Percentiles rank a stretch among this genome's conserved stretches.
phyloP scores from a whole-genome alignment of 495 filamentous ascomycete genomes.

The Aspergillus incahuasiensis region DNA sequence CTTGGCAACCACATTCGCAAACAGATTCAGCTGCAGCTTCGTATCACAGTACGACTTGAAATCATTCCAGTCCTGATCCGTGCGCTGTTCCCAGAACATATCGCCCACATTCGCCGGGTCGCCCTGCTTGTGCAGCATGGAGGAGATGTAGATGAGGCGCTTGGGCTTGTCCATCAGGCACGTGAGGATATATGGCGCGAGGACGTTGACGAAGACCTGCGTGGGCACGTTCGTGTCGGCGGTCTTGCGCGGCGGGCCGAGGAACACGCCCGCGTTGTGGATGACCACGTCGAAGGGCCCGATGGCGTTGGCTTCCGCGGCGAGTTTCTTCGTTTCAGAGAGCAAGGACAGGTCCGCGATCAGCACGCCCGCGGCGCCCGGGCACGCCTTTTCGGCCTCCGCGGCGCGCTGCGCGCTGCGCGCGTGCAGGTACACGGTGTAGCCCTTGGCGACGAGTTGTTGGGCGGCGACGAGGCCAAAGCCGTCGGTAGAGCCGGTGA shows the following conservation, averaged over 20 bases:
- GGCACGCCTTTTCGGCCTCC: slow-evolving; percentile 15
- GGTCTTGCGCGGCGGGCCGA: slow-evolving; percentile 17
- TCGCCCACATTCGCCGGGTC: slow-evolving; percentile 13
- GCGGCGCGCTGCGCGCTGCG: slow-evolving; percentile 17
- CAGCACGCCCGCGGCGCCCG: slow-evolving; percentile 19
- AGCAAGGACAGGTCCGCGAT: slow-evolving; percentile 18
- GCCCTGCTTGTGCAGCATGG: slow-evolving; percentile 12
- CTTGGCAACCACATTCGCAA: slow-evolving; percentile 17
- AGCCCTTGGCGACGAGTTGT: slow-evolving; percentile 11
- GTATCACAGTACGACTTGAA: slow-evolving; percentile 22
- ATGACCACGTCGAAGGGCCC: slow-evolving; percentile 21
- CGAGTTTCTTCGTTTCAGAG: slow-evolving; percentile 15
- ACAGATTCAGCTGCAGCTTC: slow-evolving; percentile 19
- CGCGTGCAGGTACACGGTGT: slow-evolving; percentile 23
- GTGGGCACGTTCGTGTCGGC: slow-evolving; percentile 14
- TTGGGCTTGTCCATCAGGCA: slow-evolving; percentile 17
- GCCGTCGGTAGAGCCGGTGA: slow-evolving; percentile 18
- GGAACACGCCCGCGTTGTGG: slow-evolving; percentile 17
- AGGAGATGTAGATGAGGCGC: slow-evolving; percentile 17
- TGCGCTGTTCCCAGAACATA: slow-evolving; percentile 20
- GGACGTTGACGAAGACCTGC: slow-evolving; percentile 18
- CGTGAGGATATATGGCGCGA: slow-evolving; percentile 19
- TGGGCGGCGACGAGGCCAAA: slow-evolving; percentile 17
- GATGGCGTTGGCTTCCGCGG: slow-evolving; percentile 19
- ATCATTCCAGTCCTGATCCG: slow-evolving; percentile 16